phyloP scores from a whole-genome alignment of 2,329 filamentous ascomycete species.

The Alternaria panax region DNA sequence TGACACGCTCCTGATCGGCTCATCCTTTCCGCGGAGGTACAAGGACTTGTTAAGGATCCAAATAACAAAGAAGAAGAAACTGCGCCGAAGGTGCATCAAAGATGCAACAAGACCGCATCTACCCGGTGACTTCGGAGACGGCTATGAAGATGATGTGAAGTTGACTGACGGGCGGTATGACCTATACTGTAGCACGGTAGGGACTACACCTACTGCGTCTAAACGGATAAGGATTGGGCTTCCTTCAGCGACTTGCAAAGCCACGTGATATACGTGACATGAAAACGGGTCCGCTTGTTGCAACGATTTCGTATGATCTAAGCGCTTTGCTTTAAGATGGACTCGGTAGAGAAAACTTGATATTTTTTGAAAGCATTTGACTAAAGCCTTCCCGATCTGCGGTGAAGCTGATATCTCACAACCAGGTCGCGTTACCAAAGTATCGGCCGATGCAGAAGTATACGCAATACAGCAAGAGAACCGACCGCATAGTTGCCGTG shows the following conservation, averaged over 20 bases:
- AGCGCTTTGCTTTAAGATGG: background rate
- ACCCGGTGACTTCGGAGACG: background rate
- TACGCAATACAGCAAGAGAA: background rate
- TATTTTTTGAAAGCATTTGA: background rate
- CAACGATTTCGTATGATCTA: background rate
- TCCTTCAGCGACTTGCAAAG: background rate
- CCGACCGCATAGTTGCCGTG: background rate
- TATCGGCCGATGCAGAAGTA: background rate
- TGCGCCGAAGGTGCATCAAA: background rate
- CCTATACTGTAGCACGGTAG: background rate
- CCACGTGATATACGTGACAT: background rate
- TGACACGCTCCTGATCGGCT: background rate
- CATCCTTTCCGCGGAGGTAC: background rate
- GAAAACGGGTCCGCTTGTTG: background rate
- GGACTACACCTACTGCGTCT: too few species aligned
- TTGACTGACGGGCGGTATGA: background rate
- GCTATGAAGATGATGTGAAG: background rate
- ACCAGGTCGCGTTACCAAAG: background rate
- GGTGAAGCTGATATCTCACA: background rate
- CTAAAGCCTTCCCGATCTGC: background rate
- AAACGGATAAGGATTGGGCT: background rate
- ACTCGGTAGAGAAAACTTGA: background rate
- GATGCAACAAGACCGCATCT: background rate
- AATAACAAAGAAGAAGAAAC: background rate
- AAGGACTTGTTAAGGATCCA: background rate